Base-by-base conservation (phyloP, 208 protist genomes). In the Phytomonas serpens region DNA sequence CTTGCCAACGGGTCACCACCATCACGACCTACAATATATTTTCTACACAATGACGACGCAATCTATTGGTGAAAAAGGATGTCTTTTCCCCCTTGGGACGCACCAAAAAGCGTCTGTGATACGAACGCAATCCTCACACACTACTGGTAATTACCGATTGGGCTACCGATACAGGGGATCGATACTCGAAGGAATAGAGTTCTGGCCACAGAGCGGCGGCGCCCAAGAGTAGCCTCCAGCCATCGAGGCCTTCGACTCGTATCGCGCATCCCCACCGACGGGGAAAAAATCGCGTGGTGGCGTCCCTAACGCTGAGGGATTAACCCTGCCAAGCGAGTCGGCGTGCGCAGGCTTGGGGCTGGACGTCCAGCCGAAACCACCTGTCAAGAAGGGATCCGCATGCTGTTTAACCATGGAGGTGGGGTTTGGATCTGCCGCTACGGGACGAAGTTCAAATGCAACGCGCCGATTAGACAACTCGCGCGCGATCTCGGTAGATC, bases 391-490 rank as follows among this genome's bases (percentile, higher is more conserved):
- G 47, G 23, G 4, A 57, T 57, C 23, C 3, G 47, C 4, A 19
- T 6, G 47, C 47, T 27, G n/a, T n/a, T n/a, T n/a, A n/a, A 11
- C 40, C 40, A 51, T 51, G 1, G 40, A 3, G 34, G 62, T 2
- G 14, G 63, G 2, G 27, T 23, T 61, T 19, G 34, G 63, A 52
- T 47, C 38, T 6, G 23, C 63, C 0, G 34, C 23, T 0, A 57
- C 23, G 16, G 63, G 6, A 0, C 19, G 63, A n/a, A 80, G 31
- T 36, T 67, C 33, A 7, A 80, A 36, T 3, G 29, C 6, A 9
- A 75, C 74, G 0, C 81, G 75, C 3, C 88, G 77, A n/a, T 79
- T 77, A n/a, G 88, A 86, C 42, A 93, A 68, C 78, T 93, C 85
- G 16, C 79, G 76, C 29, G 86, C 88, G 64, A 93, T 87, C 68